These are phyloP conservation scores for Lyophyllum decastes DNA, from an alignment of 768 basidiomycete species.

Conservation along the genomic window DNA sequence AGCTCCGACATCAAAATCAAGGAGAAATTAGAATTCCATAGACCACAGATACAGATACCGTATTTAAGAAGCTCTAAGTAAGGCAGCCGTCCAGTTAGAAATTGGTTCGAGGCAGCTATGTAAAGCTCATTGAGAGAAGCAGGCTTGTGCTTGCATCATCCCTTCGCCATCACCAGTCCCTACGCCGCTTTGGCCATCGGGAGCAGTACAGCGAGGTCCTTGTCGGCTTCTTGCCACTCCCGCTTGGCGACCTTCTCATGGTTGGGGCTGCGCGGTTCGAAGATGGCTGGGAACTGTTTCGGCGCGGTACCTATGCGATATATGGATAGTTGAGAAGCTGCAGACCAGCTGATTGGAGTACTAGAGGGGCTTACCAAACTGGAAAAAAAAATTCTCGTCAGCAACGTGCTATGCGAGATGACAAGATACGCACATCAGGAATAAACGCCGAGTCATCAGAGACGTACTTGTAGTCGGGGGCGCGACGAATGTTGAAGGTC, in stretches of 20 bases:
- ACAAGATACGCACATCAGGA: slow-evolving; percentile 3
- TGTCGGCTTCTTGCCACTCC: slow-evolving; percentile 3
- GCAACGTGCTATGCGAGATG: not conserved
- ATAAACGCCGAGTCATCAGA: slow-evolving; percentile 9
- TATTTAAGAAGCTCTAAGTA: too few relatives aligned
- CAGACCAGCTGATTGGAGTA: not conserved
- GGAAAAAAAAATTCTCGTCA: not conserved
- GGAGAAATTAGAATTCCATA: too few relatives aligned
- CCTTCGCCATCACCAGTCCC: not conserved
- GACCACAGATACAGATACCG: too few relatives aligned
- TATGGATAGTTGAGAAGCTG: not conserved
- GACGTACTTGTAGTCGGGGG: slow-evolving; percentile 1
- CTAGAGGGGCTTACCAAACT: not conserved
- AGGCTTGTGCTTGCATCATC: not conserved
- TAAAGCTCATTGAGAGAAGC: not conserved
- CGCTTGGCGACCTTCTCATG: slow-evolving; percentile 4
- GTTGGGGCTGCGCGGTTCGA: slow-evolving; percentile 1
- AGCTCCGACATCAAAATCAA: too few relatives aligned
- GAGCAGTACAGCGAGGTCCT: slow-evolving; percentile 2
- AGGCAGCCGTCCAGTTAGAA: too few relatives aligned
- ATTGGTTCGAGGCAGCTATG: not conserved
- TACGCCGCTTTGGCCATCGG: not conserved
- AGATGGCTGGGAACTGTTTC: slow-evolving; percentile 7
- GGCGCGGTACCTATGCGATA: slow-evolving; percentile 4
- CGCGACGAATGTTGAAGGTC: slow-evolving; percentile 6